Evolutionary conservation across 768 basidiomycete genomes (phyloP).

Genomic region (Lanmaoa pseudosensibilis): DNA sequence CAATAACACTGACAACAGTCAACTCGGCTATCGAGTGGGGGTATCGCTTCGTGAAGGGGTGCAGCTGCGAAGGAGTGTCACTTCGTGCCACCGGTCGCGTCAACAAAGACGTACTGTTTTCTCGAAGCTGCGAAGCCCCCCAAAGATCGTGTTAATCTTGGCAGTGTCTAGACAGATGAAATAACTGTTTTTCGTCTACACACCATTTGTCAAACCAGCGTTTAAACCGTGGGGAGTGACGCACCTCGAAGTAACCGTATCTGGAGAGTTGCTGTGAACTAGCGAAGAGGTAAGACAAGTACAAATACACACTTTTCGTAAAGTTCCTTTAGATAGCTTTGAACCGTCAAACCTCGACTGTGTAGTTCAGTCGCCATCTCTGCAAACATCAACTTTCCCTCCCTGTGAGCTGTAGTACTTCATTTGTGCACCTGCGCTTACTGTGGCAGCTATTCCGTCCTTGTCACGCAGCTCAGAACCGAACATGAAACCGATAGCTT

Average conservation of each 20-base stretch:
- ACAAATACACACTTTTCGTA: constrained; percentile 51
- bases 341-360: constrained; percentile 52
- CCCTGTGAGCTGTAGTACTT: neutral
- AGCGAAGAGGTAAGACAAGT: neutral
- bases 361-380: constrained; percentile 59
- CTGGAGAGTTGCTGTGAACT: constrained; percentile 34
- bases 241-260: constrained; percentile 77
- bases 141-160: constrained; percentile 71
- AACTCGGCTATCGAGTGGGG: constrained; percentile 62
- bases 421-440: constrained; percentile 28
- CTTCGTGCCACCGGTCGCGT: neutral
- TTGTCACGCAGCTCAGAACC: constrained; percentile 79
- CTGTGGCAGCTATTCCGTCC: constrained; percentile 83
- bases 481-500: constrained; percentile 92
- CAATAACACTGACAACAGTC: constrained; percentile 60
- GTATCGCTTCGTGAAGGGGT: constrained; percentile 42
- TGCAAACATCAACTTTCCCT: constrained; percentile 59
- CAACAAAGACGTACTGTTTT: constrained; percentile 32
- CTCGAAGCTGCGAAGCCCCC: constrained; percentile 58
- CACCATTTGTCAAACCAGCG: neutral
- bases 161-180: constrained; percentile 69
- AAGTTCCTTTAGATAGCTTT: constrained; percentile 57
- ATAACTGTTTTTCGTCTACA: constrained; percentile 78
- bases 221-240: neutral
- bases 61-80: constrained; percentile 15